Conservation (phyloP, 2,329 filamentous ascomycete genomes). For the Ampelomyces quisqualis region DNA sequence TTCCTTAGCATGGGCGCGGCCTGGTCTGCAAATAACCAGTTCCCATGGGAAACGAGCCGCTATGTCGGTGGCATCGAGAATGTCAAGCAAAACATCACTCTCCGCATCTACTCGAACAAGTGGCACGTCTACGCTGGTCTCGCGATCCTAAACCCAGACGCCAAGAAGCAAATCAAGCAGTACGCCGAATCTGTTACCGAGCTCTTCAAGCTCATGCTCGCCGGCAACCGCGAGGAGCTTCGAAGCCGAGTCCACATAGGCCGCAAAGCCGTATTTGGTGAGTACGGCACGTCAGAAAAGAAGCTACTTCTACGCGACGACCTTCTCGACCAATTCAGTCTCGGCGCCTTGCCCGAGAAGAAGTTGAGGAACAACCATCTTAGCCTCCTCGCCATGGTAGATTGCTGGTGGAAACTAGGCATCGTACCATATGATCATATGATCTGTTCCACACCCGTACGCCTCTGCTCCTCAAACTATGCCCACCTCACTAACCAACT, state of each 20-base stretch:
- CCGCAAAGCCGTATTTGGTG: conserved; percentile 67
- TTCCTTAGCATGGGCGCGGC: conserved; percentile 96
- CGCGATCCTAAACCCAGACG: conserved; percentile 92
- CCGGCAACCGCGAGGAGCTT: conserved; percentile 74
- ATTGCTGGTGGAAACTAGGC: conserved; percentile 92
- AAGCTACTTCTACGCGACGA: conserved; percentile 75
- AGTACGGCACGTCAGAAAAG: conserved; percentile 58
- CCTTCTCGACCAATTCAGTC: conserved; percentile 83
- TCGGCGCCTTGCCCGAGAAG: conserved; percentile 68
- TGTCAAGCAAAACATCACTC: conserved; percentile 96
- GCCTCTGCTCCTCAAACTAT: conserved; percentile 25
- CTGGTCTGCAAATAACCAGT: conserved; percentile 93
- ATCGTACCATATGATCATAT: conserved; percentile 99
- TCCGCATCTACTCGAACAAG: conserved; percentile 97
- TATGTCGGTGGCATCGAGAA: conserved; percentile 98
- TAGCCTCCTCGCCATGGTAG: conserved; percentile 91
- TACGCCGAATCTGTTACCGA: conserved; percentile 92
- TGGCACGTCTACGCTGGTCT: conserved; percentile 99
- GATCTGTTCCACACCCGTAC: conserved; percentile 91
- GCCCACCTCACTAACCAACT: neutral
- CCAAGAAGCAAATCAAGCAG: conserved; percentile 87
- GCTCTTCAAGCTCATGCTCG: conserved; percentile 95
- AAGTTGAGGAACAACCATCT: conserved; percentile 88
- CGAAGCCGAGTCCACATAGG: conserved; percentile 74
- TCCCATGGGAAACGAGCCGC: conserved; percentile 94